Evolutionary conservation across 805 yeast genomes (phyloP).

Genomic region (Nakazawaea sp.): DNA sequence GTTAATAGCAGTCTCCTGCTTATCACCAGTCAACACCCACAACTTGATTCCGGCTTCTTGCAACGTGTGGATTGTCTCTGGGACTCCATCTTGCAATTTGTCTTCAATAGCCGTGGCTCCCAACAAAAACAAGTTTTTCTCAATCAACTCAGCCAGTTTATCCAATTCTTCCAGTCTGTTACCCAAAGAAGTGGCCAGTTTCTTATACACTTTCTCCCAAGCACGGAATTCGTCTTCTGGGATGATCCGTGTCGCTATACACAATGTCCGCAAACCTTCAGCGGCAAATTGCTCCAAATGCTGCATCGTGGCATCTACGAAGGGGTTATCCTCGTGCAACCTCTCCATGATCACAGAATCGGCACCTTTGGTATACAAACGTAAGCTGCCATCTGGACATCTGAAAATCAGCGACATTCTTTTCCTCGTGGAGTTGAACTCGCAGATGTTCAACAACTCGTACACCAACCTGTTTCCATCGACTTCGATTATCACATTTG

Average conservation of each 20-base stretch:
- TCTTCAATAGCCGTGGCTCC: slow-evolving; percentile 99
- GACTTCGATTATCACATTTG: slow-evolving; percentile 60
- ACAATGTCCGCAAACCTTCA: slow-evolving; percentile 90
- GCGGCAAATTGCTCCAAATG: slow-evolving; percentile 96
- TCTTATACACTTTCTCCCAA: slow-evolving; percentile 64
- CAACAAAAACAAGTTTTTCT: slow-evolving; percentile 65
- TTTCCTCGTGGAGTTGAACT: slow-evolving; percentile 94
- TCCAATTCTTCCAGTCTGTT: slow-evolving; percentile 74
- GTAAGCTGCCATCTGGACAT: slow-evolving; percentile 88
- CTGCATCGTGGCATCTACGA: slow-evolving; percentile 71
- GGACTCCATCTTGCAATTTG: slow-evolving; percentile 96
- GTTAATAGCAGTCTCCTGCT: slow-evolving; percentile 97
- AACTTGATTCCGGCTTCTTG: slow-evolving; percentile 96
- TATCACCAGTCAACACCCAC: slow-evolving; percentile 97
- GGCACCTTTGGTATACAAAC: slow-evolving; percentile 94
- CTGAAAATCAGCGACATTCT: slow-evolving; percentile 95
- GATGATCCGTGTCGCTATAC: slow-evolving; percentile 81
- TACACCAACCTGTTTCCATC: slow-evolving; percentile 50
- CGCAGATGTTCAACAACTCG: slow-evolving; percentile 86
- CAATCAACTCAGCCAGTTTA: slow-evolving; percentile 85
- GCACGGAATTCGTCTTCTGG: slow-evolving; percentile 67
- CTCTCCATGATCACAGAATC: slow-evolving; percentile 94
- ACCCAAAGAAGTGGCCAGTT: slow-evolving; percentile 77
- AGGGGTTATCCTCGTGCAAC: slow-evolving; percentile 64
- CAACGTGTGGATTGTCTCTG: slow-evolving; percentile 90